A percentile compares a stretch with the other conserved stretches of the same genome.
Evolutionary conservation across 2,329 filamentous ascomycete genomes (phyloP).

Genomic region (Fusarium subtropicale): DNA sequence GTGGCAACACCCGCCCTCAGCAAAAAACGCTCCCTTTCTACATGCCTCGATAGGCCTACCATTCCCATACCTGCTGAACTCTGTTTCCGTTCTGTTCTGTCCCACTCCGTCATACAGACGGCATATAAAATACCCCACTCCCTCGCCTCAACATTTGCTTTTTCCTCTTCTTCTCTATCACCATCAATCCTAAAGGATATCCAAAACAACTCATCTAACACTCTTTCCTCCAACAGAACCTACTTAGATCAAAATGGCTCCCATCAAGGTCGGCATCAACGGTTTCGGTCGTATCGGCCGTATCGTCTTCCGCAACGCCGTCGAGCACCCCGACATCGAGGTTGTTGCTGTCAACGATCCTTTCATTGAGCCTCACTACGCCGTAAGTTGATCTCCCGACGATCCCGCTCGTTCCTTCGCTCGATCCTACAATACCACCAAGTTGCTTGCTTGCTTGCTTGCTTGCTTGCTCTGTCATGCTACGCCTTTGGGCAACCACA

Average conservation of each 20-base stretch:
- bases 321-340: slow-evolving; percentile 89
- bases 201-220: slow-evolving; percentile 27
- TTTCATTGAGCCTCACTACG: slow-evolving; percentile 98
- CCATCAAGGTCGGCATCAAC: slow-evolving; percentile 93
- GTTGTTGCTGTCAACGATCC: slow-evolving; percentile 99
- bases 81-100: slow-evolving; percentile 2
- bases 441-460: not conserved
- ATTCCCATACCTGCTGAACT: not conserved
- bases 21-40: slow-evolving; percentile 12
- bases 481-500: not conserved
- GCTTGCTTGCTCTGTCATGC: not conserved
- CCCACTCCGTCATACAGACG: slow-evolving; percentile 35
- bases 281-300: slow-evolving; percentile 99
- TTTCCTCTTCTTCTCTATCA: slow-evolving; percentile 10
- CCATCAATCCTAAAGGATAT: slow-evolving; percentile 9
- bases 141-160: slow-evolving; percentile 33
- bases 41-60: not conserved
- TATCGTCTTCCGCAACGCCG: slow-evolving; percentile 98
- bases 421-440: slow-evolving; percentile 12
- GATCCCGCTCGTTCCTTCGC: not conserved
- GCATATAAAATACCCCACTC: slow-evolving; percentile 45
- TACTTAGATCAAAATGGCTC: slow-evolving; percentile 54
- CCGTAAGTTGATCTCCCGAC: slow-evolving; percentile 72
- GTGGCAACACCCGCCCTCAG: slow-evolving; percentile 28
- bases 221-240: slow-evolving; percentile 17